Percentiles rank a stretch among this genome's conserved stretches.
These are phyloP conservation scores for Globisporangium spiculum DNA, from an alignment of 352 stramenopile genomes.

Conservation along the genomic window DNA sequence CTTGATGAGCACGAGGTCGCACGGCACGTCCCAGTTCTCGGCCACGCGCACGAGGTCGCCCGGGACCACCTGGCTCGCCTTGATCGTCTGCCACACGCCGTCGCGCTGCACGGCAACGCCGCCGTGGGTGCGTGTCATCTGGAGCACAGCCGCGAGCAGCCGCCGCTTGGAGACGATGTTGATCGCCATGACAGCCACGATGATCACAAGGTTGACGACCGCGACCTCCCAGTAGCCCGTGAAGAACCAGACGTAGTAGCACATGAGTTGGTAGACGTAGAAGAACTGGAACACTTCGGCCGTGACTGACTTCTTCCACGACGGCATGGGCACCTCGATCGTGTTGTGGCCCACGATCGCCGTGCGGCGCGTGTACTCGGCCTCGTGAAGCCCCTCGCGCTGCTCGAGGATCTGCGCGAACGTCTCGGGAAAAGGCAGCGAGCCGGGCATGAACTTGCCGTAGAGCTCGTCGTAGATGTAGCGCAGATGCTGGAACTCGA, in stretches of 20 bases:
- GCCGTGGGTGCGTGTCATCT: constrained; percentile 47
- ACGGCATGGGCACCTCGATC: constrained; percentile 21
- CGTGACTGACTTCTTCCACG: constrained; percentile 14
- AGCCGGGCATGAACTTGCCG: constrained; percentile 19
- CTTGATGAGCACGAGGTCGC: constrained; percentile 56
- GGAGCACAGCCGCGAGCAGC: constrained; percentile 37
- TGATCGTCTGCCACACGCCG: constrained; percentile 31
- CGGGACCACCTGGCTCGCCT: constrained; percentile 32
- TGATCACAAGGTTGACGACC: constrained; percentile 34
- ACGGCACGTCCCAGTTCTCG: constrained; percentile 47
- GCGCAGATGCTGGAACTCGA: constrained; percentile 26
- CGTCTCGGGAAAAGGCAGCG: constrained; percentile 15
- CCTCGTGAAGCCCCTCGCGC: constrained; percentile 13
- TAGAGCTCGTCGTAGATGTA: constrained; percentile 26
- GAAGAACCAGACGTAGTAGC: constrained; percentile 63
- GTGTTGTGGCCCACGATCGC: constrained; percentile 20
- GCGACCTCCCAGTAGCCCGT: constrained; percentile 35
- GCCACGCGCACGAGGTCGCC: constrained; percentile 46
- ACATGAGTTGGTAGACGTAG: constrained; percentile 29
- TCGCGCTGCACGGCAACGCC: constrained; percentile 49
- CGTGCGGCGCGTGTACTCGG: constrained; percentile 15
- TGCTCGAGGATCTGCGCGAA: constrained; percentile 17
- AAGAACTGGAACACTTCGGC: constrained; percentile 22
- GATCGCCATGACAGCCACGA: constrained; percentile 33
- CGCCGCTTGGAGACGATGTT: constrained; percentile 50